Conservation (phyloP, 176 grass and related monocot genomes). For the Oryza nivara region DNA sequence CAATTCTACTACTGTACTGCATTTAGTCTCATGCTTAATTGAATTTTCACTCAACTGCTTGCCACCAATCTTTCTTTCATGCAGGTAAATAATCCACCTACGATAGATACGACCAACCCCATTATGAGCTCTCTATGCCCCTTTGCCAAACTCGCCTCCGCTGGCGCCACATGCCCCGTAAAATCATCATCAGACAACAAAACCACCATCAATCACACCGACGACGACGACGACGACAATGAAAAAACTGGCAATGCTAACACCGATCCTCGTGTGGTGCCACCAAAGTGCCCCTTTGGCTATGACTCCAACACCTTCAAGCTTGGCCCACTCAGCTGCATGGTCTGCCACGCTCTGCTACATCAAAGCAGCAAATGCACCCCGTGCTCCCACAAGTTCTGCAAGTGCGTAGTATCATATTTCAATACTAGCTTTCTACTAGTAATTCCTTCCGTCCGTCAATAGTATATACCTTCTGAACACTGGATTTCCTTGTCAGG, state of each 20-base stretch:
- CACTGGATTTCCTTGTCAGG: conserved; percentile 52
- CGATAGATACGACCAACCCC: not conserved
- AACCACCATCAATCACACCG: not conserved
- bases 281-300: conserved; percentile 89
- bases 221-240: conserved; percentile 27
- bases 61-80: not conserved
- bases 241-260: conserved; percentile 12
- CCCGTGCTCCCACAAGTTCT: conserved; percentile 90
- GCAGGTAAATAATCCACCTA: not conserved
- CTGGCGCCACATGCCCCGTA: conserved; percentile 34
- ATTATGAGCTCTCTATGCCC: conserved; percentile 53
- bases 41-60: not conserved
- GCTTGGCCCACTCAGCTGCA: conserved; percentile 95
- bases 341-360: conserved; percentile 83
- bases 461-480: no score
- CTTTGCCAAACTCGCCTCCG: conserved; percentile 10
- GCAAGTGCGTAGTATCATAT: conserved; percentile 59
- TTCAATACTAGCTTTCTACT: no score
- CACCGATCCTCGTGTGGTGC: conserved; percentile 47
- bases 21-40: not conserved
- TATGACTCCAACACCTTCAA: conserved; percentile 93
- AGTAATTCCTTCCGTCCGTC: not conserved
- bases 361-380: conserved; percentile 79
- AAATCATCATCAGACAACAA: conserved; percentile 8
- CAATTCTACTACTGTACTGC: no score